Conservation (phyloP, 2,329 filamentous ascomycete genomes). For the Arthroderma uncinatum region DNA sequence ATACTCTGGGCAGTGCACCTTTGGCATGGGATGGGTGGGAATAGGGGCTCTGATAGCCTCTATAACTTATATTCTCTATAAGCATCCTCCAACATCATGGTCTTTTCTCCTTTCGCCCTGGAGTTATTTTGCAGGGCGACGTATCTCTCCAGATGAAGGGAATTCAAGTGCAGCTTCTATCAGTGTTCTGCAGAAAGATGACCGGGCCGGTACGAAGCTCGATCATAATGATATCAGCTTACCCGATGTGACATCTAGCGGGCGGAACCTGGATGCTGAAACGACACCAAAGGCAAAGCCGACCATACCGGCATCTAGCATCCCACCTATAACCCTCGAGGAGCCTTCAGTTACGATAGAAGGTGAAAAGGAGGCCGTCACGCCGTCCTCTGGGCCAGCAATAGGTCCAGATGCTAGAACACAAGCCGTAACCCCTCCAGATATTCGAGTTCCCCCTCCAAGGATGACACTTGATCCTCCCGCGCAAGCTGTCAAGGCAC, state of each 20-base stretch:
- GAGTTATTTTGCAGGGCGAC: background rate
- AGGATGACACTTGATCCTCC: background rate
- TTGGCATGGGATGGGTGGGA: conserved; percentile 34
- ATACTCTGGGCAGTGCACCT: background rate
- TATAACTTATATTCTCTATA: conserved; percentile 31
- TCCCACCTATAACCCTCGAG: conserved; percentile 27
- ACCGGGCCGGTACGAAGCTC: background rate
- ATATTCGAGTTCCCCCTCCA: background rate
- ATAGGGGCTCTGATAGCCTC: conserved; percentile 31
- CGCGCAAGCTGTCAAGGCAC: background rate
- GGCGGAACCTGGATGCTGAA: conserved; percentile 20
- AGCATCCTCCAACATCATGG: conserved; percentile 28
- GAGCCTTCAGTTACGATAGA: background rate
- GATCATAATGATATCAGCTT: background rate
- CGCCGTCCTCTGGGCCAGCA: conserved; percentile 13
- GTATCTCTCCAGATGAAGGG: background rate
- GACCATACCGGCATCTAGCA: conserved; percentile 19
- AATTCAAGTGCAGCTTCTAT: background rate
- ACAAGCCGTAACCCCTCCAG: conserved; percentile 6
- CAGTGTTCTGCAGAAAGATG: background rate
- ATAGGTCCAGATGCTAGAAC: background rate
- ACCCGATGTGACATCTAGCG: background rate
- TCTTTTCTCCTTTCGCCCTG: conserved; percentile 13
- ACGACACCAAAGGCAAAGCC: conserved; percentile 30
- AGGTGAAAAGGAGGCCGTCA: background rate